These are phyloP conservation scores for Kandelia obovata DNA, from an alignment of 345 rosid genomes.

Conservation along the genomic window DNA sequence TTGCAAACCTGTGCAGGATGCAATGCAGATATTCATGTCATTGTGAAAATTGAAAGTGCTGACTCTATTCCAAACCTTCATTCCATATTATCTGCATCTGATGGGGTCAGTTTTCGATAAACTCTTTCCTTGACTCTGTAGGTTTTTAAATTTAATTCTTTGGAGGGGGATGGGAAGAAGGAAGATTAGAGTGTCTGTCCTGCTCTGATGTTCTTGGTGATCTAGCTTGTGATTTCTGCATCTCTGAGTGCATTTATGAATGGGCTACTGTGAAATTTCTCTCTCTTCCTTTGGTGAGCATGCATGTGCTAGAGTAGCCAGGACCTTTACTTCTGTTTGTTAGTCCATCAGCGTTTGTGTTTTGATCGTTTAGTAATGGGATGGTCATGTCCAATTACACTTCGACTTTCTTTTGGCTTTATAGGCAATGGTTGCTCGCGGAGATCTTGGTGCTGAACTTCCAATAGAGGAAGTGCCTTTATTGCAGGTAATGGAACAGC, in stretches of 20 bases:
- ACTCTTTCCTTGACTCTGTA: not conserved
- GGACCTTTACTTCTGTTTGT: not conserved
- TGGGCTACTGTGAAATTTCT: not conserved
- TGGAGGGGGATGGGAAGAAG: no score
- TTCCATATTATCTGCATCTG: slow-evolving; percentile 82
- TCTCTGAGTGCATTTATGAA: not conserved
- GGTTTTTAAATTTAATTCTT: not conserved
- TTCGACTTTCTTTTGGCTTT: slow-evolving; percentile 8
- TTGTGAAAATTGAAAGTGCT: slow-evolving; percentile 87
- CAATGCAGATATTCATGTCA: slow-evolving; percentile 80
- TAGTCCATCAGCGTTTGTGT: not conserved
- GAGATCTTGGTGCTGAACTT: slow-evolving; percentile 99
- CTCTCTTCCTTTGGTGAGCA: not conserved
- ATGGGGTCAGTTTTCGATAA: slow-evolving; percentile 67
- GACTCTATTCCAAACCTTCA: slow-evolving; percentile 93
- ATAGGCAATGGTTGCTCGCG: slow-evolving; percentile 99
- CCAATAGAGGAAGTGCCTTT: slow-evolving; percentile 95
- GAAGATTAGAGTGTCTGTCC: no score
- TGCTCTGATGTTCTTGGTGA: not conserved
- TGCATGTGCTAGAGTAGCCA: not conserved
- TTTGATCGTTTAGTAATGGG: not conserved
- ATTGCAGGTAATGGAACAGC: slow-evolving; percentile 60
- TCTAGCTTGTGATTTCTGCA: not conserved
- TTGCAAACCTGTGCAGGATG: slow-evolving; percentile 48
- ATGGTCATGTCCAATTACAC: slow-evolving; percentile 6